Evolutionary conservation across 2,329 filamentous ascomycete genomes (phyloP).

Genomic region (Diaporthe helianthi): DNA sequence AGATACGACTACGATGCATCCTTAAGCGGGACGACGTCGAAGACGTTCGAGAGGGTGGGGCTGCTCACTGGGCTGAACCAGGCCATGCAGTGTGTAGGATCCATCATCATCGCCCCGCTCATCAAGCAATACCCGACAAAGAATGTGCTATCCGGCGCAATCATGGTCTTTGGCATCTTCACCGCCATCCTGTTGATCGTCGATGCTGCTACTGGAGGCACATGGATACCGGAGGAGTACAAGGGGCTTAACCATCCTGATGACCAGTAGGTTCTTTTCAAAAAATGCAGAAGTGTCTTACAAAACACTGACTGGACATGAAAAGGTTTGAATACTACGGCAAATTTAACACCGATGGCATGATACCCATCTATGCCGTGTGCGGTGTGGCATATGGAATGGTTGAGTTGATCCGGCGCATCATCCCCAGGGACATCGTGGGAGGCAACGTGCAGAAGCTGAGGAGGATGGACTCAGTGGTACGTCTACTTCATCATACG

Average conservation of each 20-base stretch:
- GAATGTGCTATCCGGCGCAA: slow-evolving; percentile 51
- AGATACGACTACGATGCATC: slow-evolving; percentile 54
- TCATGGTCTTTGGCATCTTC: slow-evolving; percentile 54
- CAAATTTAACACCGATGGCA: slow-evolving; percentile 54
- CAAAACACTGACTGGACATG: neutral
- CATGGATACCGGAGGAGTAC: slow-evolving; percentile 44
- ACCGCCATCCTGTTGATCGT: slow-evolving; percentile 56
- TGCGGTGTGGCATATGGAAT: slow-evolving; percentile 54
- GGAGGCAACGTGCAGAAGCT: slow-evolving; percentile 58
- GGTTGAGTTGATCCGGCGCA: slow-evolving; percentile 58
- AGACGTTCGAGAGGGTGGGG: slow-evolving; percentile 54
- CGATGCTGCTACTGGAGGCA: slow-evolving; percentile 56
- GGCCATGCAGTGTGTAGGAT: slow-evolving; percentile 57
- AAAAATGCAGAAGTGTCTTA: too few species aligned
- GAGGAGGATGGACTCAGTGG: slow-evolving; percentile 52
- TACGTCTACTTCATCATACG: slow-evolving; percentile 4
- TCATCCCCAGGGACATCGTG: slow-evolving; percentile 59
- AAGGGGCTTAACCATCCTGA: slow-evolving; percentile 42
- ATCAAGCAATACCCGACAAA: slow-evolving; percentile 56
- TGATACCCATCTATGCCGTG: slow-evolving; percentile 56
- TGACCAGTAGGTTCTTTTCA: slow-evolving; percentile 29
- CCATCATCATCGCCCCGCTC: slow-evolving; percentile 57
- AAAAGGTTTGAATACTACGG: slow-evolving; percentile 53
- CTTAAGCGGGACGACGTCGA: slow-evolving; percentile 40
- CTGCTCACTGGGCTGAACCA: slow-evolving; percentile 57